A percentile compares a stretch with the other conserved stretches of the same genome.
These are phyloP conservation scores for Stemphylium beticola DNA, from an alignment of 2,329 filamentous ascomycete species.

Conservation along the genomic window DNA sequence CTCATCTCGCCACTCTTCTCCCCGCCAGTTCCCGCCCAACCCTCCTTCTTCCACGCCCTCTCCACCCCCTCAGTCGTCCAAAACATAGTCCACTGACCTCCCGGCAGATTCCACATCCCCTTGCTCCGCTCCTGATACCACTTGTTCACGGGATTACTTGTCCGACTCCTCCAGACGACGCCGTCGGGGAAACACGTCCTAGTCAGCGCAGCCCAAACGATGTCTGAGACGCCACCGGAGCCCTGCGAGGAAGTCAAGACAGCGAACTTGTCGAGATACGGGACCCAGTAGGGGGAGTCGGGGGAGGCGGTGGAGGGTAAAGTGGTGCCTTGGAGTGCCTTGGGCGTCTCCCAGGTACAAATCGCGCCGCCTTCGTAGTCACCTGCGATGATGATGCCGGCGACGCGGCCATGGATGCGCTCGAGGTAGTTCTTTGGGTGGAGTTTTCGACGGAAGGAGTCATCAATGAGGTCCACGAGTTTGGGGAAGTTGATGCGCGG, in stretches of 20 bases:
- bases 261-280: conserved; percentile 97
- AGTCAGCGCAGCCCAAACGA: conserved; percentile 96
- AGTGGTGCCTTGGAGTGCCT: conserved; percentile 54
- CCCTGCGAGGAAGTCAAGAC: conserved; percentile 89
- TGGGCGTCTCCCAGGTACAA: conserved; percentile 87
- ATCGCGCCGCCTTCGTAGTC: conserved; percentile 97
- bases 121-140: conserved; percentile 96
- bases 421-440: conserved; percentile 82
- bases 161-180: conserved; percentile 89
- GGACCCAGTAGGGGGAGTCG: conserved; percentile 68
- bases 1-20: conserved; percentile 46
- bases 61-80: conserved; percentile 78
- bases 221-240: conserved; percentile 88
- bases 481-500: conserved; percentile 81
- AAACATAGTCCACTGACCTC: conserved; percentile 97
- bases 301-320: background rate
- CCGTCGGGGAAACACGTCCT: conserved; percentile 84
- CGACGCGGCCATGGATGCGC: conserved; percentile 80
- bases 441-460: conserved; percentile 86
- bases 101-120: conserved; percentile 80
- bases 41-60: conserved; percentile 62
- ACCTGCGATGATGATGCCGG: conserved; percentile 91
- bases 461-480: conserved; percentile 85
- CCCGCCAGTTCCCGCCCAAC: conserved; percentile 50
- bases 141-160: conserved; percentile 95